Base-by-base conservation (phyloP, 257 asterid species). In the Oldenlandia corymbosa region DNA sequence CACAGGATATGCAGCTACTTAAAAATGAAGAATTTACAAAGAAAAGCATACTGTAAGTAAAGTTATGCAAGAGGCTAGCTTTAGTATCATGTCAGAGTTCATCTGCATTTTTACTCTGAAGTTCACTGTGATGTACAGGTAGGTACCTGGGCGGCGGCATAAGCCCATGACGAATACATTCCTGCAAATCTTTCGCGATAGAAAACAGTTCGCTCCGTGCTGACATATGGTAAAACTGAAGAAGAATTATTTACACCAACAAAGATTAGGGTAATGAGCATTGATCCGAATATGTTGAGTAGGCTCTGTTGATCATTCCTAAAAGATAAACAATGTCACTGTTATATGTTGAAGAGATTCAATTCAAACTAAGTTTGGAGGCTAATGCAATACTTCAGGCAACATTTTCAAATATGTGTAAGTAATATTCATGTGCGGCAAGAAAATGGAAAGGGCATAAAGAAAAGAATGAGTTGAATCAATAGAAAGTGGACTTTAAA, bases 101-200 rank as follows among this genome's bases (percentile, higher is more conserved):
- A n/a, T n/a, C n/a, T n/a, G n/a, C n/a, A n/a, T n/a, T n/a, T n/a
- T n/a, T 34, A 9, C 4, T 9, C 9, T 3, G 9, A 34, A 34
- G 39, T 34, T 34, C 39, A 34, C 4, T 34, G 46, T 13, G 2
- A 45, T 28, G 57, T 64, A 7, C 26, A 63, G 4, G 4, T 34
- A 63, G 4, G 4, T 68, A 67, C 73, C 66, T 73, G 78, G n/a
- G 78, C 71, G 16, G 55, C 32, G 20, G 78, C 57, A 57, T 67
- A 73, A 30, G 71, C 74, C 78, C 66, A 53, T 2, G 70, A 62
- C n/a, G 70, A 49, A 42, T 73, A 73, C 78, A 73, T 73, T 63
- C 78, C 78, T n/a, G 78, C 65, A 58, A 69, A 74, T 59, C 65
- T 64, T 70, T 74, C 79, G n/a, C 79, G 21, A 14, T 74, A 58